Conservation (phyloP, 139 green algal genomes). For the Diplosphaera chodatii region DNA sequence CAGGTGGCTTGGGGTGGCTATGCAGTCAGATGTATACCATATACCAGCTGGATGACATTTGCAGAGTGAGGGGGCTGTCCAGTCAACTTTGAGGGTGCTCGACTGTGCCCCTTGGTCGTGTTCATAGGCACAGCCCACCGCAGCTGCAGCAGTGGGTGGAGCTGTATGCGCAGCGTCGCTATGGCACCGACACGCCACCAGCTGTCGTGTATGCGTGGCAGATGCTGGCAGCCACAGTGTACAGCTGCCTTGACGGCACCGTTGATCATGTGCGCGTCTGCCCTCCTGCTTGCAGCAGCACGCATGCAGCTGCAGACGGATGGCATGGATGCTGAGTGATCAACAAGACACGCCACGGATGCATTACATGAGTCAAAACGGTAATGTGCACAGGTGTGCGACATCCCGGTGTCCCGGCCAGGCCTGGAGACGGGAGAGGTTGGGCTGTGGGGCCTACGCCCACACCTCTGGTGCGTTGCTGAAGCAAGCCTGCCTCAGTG, state of each 20-base stretch:
- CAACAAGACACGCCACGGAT: too few species aligned
- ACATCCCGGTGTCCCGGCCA: conserved; percentile 31
- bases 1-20: too few species aligned
- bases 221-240: conserved; percentile 20
- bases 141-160: conserved; percentile 10
- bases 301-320: too few species aligned
- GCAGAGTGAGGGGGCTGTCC: too few species aligned
- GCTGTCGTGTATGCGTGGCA: conserved; percentile 14
- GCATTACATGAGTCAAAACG: too few species aligned
- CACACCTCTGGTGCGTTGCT: conserved; percentile 35
- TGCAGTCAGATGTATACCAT: too few species aligned
- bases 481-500: too few species aligned
- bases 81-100: too few species aligned
- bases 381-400: conserved; percentile 10
- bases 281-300: background rate
- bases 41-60: too few species aligned
- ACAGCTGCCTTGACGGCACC: conserved; percentile 20
- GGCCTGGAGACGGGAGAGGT: conserved; percentile 21
- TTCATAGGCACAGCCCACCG: conserved; percentile 3
- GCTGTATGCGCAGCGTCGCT: conserved; percentile 16
- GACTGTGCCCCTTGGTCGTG: background rate
- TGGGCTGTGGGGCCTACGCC: conserved; percentile 24
- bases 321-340: too few species aligned
- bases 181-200: conserved; percentile 3
- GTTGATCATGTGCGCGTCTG: conserved; percentile 15